These are phyloP conservation scores for Blepharisma japonicum DNA, from an alignment of 73 alveolate genomes.

Conservation along the genomic window DNA sequence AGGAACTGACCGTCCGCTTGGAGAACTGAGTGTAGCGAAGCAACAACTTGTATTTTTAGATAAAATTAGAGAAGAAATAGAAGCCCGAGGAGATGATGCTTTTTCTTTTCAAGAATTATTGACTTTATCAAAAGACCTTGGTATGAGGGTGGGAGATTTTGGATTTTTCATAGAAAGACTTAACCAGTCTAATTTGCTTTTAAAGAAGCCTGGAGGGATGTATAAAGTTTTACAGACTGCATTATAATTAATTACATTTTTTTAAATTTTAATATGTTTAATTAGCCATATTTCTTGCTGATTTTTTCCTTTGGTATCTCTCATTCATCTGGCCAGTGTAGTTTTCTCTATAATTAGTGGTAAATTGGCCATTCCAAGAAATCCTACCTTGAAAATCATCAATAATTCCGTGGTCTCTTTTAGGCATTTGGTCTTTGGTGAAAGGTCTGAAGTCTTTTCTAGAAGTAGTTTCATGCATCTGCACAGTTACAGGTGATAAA, in stretches of 20 bases:
- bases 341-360: background rate
- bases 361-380: background rate
- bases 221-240: background rate
- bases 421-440: no score
- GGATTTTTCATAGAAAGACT: conserved; percentile 62
- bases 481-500: no score
- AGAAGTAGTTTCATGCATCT: no score
- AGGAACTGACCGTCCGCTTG: conserved; percentile 48
- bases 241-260: no score
- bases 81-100: conserved; percentile 38
- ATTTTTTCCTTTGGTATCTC: no score
- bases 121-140: conserved; percentile 55
- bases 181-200: conserved; percentile 38
- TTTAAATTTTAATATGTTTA: no score
- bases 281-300: no score
- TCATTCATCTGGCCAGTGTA: no score
- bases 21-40: conserved; percentile 65
- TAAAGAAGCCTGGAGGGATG: conserved; percentile 49
- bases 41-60: conserved; percentile 69
- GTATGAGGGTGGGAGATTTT: conserved; percentile 82
- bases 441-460: no score
- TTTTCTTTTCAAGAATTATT: conserved; percentile 59
- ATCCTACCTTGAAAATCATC: no score
- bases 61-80: conserved; percentile 56
- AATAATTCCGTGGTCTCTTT: no score